Evolutionary conservation across 2,329 filamentous ascomycete species (phyloP).

Genomic region (Fusarium sp.): DNA sequence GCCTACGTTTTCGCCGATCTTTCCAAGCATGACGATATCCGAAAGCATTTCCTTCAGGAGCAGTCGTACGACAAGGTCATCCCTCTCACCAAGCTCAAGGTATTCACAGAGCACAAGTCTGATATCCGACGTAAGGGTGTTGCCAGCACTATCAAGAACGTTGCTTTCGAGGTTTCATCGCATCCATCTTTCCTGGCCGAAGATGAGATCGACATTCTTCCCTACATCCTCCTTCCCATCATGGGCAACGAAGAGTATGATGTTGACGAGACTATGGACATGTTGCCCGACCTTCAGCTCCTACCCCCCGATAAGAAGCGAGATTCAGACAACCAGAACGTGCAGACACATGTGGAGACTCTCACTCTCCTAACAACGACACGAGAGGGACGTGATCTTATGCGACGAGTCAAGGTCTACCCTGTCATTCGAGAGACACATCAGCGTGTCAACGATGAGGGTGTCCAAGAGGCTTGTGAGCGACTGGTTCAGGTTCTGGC

Average conservation of each 20-base stretch:
- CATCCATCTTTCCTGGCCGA: slow-evolving; percentile 78
- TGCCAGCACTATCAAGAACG: slow-evolving; percentile 95
- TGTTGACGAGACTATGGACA: slow-evolving; percentile 84
- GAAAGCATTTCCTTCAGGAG: slow-evolving; percentile 77
- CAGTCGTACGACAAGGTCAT: slow-evolving; percentile 84
- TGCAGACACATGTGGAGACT: slow-evolving; percentile 90
- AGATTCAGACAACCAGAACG: slow-evolving; percentile 79
- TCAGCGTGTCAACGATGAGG: slow-evolving; percentile 78
- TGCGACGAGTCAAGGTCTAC: slow-evolving; percentile 85
- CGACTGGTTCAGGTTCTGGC: slow-evolving; percentile 89
- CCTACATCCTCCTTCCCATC: slow-evolving; percentile 88
- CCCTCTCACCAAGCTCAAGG: slow-evolving; percentile 90
- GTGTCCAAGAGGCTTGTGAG: slow-evolving; percentile 85
- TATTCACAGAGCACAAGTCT: slow-evolving; percentile 92
- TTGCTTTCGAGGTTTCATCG: slow-evolving; percentile 81
- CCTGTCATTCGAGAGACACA: slow-evolving; percentile 90
- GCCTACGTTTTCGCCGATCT: slow-evolving; percentile 95
- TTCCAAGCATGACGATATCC: slow-evolving; percentile 80
- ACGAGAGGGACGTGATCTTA: slow-evolving; percentile 75
- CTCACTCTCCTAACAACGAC: slow-evolving; percentile 85
- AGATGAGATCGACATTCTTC: slow-evolving; percentile 81
- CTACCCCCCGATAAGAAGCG: slow-evolving; percentile 89
- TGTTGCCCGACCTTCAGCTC: slow-evolving; percentile 91
- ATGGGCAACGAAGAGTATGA: slow-evolving; percentile 89
- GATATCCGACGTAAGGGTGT: slow-evolving; percentile 89